Conservation (phyloP, 225 moss, liverwort and hornwort genomes). For the Marchantia paleacea region DNA sequence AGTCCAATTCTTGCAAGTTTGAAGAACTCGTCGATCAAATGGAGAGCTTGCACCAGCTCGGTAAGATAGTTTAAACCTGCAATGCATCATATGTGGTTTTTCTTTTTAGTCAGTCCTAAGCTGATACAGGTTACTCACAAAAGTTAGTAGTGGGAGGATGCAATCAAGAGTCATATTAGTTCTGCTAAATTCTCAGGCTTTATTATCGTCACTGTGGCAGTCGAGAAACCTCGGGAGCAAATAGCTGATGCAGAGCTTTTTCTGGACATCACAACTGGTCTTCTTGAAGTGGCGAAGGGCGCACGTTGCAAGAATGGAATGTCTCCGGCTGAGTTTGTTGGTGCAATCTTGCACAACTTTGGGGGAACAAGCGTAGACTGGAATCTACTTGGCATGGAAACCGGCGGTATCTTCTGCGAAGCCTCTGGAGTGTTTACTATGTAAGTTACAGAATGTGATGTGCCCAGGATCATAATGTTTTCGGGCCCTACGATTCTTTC, state of each 20-base stretch:
- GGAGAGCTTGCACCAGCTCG: conserved; percentile 13
- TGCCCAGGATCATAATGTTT: no score
- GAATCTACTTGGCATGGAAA: conserved; percentile 62
- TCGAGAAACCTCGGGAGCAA: conserved; percentile 77
- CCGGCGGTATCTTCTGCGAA: conserved; percentile 46
- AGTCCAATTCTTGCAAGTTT: conserved; percentile 6
- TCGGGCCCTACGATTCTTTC: background rate
- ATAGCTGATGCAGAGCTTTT: conserved; percentile 82
- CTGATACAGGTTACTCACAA: no score
- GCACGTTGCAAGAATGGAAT: conserved; percentile 52
- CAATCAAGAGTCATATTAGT: no score
- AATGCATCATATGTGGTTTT: no score
- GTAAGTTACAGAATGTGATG: conserved; percentile 34
- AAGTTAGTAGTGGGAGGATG: no score
- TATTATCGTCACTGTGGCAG: conserved; percentile 23
- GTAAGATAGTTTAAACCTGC: background rate
- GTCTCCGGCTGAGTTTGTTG: conserved; percentile 62
- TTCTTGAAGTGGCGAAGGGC: conserved; percentile 65
- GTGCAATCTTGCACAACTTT: conserved; percentile 60
- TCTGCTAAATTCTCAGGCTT: no score
- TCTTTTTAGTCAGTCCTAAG: no score
- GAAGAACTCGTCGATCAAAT: conserved; percentile 6
- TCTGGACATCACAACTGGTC: conserved; percentile 56
- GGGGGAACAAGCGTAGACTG: conserved; percentile 52
- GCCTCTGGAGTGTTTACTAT: conserved; percentile 78